Percentiles rank a stretch among this genome's conserved stretches.
These are phyloP conservation scores for Digitaria exilis DNA, from an alignment of 202 grass and related monocot species.

Conservation along the genomic window DNA sequence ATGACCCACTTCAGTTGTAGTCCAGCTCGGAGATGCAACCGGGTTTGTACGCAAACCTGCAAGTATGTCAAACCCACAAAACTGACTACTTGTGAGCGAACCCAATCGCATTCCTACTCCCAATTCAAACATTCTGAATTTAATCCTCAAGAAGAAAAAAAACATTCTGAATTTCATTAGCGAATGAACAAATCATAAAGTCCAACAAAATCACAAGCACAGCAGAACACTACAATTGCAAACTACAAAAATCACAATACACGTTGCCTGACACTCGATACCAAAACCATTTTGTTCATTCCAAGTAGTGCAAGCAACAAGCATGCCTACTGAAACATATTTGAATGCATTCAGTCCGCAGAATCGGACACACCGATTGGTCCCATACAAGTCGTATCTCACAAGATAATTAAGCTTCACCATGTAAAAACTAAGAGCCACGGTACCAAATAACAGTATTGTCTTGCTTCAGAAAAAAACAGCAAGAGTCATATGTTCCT, in stretches of 20 bases:
- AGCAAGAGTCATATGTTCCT: slow-evolving; percentile 27
- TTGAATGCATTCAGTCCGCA: neutral
- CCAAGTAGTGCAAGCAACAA: neutral
- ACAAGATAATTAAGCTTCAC: neutral
- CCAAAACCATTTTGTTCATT: neutral
- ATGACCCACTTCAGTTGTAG: no score
- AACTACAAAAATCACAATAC: neutral
- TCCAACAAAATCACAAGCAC: no score
- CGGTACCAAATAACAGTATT: neutral
- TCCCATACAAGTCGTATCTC: neutral
- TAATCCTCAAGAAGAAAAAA: neutral
- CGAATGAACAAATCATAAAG: neutral
- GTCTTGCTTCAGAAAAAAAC: slow-evolving; percentile 42
- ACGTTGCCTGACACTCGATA: neutral
- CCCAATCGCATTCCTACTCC: no score
- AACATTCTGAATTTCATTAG: neutral
- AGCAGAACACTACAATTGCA: neutral
- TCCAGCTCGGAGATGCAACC: no score
- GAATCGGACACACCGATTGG: neutral
- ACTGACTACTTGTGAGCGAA: no score
- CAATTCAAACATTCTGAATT: no score
- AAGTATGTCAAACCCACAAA: no score
- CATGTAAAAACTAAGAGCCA: neutral
- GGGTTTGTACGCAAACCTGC: no score
- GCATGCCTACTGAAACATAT: neutral